Conservation (phyloP, 2,329 filamentous ascomycete species). For the Verticillium zaregamsianum region DNA sequence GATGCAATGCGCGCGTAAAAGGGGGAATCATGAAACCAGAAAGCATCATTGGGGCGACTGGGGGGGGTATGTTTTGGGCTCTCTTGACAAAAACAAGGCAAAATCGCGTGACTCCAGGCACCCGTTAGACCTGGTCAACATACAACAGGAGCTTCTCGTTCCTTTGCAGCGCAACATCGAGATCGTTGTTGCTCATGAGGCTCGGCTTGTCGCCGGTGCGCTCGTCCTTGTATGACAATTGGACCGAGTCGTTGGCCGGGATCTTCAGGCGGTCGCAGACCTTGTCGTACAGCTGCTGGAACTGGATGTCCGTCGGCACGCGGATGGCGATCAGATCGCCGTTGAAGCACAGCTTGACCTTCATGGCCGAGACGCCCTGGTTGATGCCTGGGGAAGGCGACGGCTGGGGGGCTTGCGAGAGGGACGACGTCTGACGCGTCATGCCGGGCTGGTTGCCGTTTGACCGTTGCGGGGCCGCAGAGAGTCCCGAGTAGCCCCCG, state of each 20-base stretch:
- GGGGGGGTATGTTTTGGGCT: constrained; percentile 9
- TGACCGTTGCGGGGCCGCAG: constrained; percentile 42
- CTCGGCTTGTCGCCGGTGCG: constrained; percentile 68
- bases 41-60: constrained; percentile 7
- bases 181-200: constrained; percentile 73
- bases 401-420: constrained; percentile 51
- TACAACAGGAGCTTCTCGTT: constrained; percentile 85
- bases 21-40: constrained; percentile 13
- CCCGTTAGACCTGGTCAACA: constrained; percentile 49
- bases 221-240: constrained; percentile 85
- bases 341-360: constrained; percentile 93
- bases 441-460: constrained; percentile 31
- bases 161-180: constrained; percentile 73
- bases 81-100: not conserved
- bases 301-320: constrained; percentile 76
- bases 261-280: constrained; percentile 81
- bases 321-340: constrained; percentile 89
- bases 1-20: not conserved
- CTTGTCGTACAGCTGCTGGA: constrained; percentile 75
- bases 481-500: constrained; percentile 47
- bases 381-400: constrained; percentile 49
- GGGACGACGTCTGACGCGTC: constrained; percentile 39
- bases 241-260: constrained; percentile 61
- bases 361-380: constrained; percentile 58
- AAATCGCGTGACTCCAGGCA: not conserved